Base-by-base conservation (phyloP, 257 asterid genomes). In the Plantago ovata region DNA sequence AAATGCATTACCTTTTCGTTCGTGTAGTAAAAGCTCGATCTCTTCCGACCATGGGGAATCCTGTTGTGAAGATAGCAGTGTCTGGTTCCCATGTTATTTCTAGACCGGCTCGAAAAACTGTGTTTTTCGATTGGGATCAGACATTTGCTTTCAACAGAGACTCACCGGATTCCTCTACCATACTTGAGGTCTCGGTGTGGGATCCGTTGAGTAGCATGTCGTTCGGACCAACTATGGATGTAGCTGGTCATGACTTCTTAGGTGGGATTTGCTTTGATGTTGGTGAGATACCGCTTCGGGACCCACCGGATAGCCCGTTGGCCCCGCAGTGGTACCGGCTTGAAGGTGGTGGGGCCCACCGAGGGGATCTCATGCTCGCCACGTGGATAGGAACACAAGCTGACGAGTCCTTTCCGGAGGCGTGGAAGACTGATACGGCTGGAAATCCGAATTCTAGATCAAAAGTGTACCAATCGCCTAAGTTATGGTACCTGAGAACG, bases 321-420 rank as follows among this genome's bases (percentile, higher is more conserved):
- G 97, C 97, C 69, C 93, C 95, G 15, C 95, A 86, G 47, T 89
- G 95, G 95, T 89, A 89, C 56, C 76, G 97, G 13, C 83, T 89
- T 13, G 97, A 89, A 56, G 97, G 94, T 9, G 95, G 95, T 7
- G 95, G 92, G 52, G 97, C 93, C 59, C 80, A 81, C 74, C 69
- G 72, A 20, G 95, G 95, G 13, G 95, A 89, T 71, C 80, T 86
- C 47, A 89, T 89, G 95, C 93, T 89, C 7, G 95, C 97, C 74
- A 73, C 97, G 18, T 89, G 95, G 97, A 67, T 86, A 1, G 97
- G 97, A 3, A 89, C 95, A 3, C 97, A 86, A 50, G 94, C 95
- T 8, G 97, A 89, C 57, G 97, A 89, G 40, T 89, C 97, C 1
- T 89, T 89, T 20, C 82, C 94, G 0, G 93, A 89, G 19, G 93